Evolutionary conservation across 2,329 filamentous ascomycete genomes (phyloP), one percentile per base, ranked within the genome.

Genomic region (Pseudopithomyces maydicus): DNA sequence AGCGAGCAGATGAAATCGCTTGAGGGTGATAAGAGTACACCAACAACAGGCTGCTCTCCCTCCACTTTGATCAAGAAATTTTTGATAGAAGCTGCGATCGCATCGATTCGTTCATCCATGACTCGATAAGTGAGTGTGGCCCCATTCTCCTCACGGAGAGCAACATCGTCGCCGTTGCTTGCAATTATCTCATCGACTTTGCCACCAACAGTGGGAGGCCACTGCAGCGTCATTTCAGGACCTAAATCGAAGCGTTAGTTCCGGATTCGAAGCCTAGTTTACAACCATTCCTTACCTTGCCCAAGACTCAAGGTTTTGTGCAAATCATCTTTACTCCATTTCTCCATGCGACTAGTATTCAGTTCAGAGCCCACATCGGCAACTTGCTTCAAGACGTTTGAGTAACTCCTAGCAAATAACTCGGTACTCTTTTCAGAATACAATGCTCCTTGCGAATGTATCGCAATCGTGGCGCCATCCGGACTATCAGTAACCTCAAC

Each of bases 11-110:
- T 26, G 33, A 38, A 77, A 42, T 81, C 74, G 0, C 66, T 33
- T 0, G 69, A 58, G 0, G 81, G 71, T 10, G 77, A 48, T 42
- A 79, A 77, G 50, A 80, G 78, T 1, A 84, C 78, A 0, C 63
- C 74, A 1, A 84, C 74, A 15, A 50, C 32, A 32, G 6, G 15
- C 17, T 43, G 23, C 20, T 26, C 29, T 6, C 15, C 12, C 15
- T 32, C 38, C 11, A 32, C 6, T 32, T 48, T 35, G 29, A 17
- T 36, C n/a, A 55, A 38, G 29, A 22, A n/a, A 4, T 15, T 50
- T 20, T 47, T 17, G 23, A 57, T 10, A n/a, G 68, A 60, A 6
- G 57, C 59, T 12, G 74, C 68, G 39, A 82, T 79, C 6, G 56
- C 55, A 8, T 78, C 53, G 11, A 76, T 67, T 1, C 73, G 73